phyloP scores from a whole-genome alignment of 345 rosid species.

The Microcos paniculata region DNA sequence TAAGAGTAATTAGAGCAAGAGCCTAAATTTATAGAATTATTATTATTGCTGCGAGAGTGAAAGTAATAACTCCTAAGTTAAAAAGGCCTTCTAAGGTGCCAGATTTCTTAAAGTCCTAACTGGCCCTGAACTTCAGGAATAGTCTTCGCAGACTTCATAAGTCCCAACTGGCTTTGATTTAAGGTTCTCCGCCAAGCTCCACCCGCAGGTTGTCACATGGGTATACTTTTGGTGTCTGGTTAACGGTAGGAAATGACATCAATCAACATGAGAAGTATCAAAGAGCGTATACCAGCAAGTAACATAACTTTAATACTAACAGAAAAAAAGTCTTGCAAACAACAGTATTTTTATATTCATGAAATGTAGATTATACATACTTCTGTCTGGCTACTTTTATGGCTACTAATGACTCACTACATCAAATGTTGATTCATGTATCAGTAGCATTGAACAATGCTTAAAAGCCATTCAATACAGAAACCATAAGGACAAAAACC shows the following conservation, averaged over 20 bases:
- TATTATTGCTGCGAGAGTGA: background rate
- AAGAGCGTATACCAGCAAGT: background rate
- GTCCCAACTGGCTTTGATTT: too few species aligned
- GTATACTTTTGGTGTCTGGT: slow-evolving; percentile 84
- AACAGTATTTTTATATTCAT: background rate
- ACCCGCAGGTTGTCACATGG: slow-evolving; percentile 92
- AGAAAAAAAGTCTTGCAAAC: background rate
- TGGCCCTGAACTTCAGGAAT: slow-evolving; percentile 69
- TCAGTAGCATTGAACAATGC: background rate
- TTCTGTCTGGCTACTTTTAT: background rate
- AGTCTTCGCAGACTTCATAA: slow-evolving; percentile 69
- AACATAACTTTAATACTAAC: background rate
- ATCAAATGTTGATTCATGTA: background rate
- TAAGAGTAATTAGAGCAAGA: slow-evolving; percentile 1
- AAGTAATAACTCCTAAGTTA: background rate
- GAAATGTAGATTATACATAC: background rate
- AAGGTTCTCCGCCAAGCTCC: slow-evolving; percentile 97
- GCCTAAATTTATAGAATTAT: background rate
- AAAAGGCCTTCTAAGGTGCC: background rate
- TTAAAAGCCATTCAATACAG: background rate
- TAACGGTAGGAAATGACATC: slow-evolving; percentile 12
- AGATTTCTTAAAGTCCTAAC: slow-evolving; percentile 43
- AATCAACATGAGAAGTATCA: background rate
- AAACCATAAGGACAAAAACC: background rate
- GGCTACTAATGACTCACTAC: background rate